Percentiles rank a stretch among this genome's conserved stretches.
These are phyloP conservation scores for Phytophthora podocarpi DNA, from an alignment of 352 stramenopile species.

Conservation along the genomic window DNA sequence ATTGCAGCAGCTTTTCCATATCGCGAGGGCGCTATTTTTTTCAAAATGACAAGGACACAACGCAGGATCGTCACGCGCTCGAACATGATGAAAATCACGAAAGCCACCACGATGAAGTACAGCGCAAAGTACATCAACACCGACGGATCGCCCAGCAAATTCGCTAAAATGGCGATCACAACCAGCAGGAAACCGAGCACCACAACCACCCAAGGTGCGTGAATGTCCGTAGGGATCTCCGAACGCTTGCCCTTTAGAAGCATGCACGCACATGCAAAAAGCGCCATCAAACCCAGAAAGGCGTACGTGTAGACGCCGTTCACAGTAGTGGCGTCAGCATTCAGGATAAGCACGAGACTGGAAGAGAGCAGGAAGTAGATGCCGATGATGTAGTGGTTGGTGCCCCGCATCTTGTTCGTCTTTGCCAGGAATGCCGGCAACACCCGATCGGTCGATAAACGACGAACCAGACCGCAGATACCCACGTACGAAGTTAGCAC, in stretches of 20 bases:
- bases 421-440: constrained; percentile 56
- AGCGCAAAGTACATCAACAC: constrained; percentile 88
- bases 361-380: constrained; percentile 69
- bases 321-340: constrained; percentile 74
- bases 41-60: constrained; percentile 60
- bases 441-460: constrained; percentile 73
- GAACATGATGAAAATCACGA: constrained; percentile 84
- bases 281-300: constrained; percentile 81
- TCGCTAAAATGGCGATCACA: constrained; percentile 77
- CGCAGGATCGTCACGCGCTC: constrained; percentile 83
- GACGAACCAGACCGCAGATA: constrained; percentile 75
- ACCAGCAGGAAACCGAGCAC: constrained; percentile 38
- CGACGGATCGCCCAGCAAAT: constrained; percentile 77
- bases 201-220: constrained; percentile 53
- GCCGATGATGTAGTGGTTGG: constrained; percentile 80
- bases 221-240: constrained; percentile 68
- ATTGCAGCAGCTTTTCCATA: constrained; percentile 8
- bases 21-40: constrained; percentile 66
- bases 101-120: constrained; percentile 82
- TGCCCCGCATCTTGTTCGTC: constrained; percentile 67
- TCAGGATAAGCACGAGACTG: constrained; percentile 68
- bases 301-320: constrained; percentile 86
- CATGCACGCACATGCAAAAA: constrained; percentile 86
- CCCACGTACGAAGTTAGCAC: constrained; percentile 85
- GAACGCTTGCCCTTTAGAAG: constrained; percentile 86